These are phyloP conservation scores for Chernovozyma aurita DNA, from an alignment of 1,139 yeast genomes.

Conservation along the genomic window DNA sequence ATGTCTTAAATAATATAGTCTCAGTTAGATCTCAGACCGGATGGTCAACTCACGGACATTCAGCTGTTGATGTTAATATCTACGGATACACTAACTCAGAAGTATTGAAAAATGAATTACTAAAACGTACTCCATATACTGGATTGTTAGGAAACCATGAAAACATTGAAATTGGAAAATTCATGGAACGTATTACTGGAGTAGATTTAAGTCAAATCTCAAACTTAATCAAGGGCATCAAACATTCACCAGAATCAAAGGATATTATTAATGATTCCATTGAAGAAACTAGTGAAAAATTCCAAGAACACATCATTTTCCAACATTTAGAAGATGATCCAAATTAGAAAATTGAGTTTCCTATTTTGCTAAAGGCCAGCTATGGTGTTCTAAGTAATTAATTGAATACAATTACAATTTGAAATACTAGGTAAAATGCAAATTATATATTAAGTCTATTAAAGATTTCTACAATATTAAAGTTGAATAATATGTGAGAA, in stretches of 20 bases:
- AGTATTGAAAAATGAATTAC: constrained; percentile 32
- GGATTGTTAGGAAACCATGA: constrained; percentile 75
- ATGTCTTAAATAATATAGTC: constrained; percentile 54
- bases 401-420: too few species aligned
- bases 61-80: constrained; percentile 85
- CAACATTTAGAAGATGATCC: not conserved
- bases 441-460: not conserved
- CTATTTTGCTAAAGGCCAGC: too few species aligned
- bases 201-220: constrained; percentile 52
- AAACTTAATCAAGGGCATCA: constrained; percentile 37
- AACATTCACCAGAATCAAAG: constrained; percentile 31
- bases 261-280: not conserved
- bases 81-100: constrained; percentile 64
- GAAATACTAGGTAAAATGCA: not conserved
- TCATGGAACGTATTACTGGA: constrained; percentile 57
- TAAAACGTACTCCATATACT: constrained; percentile 24
- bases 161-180: constrained; percentile 75
- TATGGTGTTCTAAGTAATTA: too few species aligned
- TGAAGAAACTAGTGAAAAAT: not conserved
- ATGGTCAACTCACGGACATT: constrained; percentile 88
- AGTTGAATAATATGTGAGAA: too few species aligned
- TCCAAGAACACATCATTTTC: not conserved
- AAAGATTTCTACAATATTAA: too few species aligned
- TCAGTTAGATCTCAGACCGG: constrained; percentile 72
- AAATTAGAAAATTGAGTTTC: too few species aligned